Evolutionary conservation across 768 basidiomycete species (phyloP), one percentile per base, ranked within the genome.

Genomic region (Lactifluus piperatus): DNA sequence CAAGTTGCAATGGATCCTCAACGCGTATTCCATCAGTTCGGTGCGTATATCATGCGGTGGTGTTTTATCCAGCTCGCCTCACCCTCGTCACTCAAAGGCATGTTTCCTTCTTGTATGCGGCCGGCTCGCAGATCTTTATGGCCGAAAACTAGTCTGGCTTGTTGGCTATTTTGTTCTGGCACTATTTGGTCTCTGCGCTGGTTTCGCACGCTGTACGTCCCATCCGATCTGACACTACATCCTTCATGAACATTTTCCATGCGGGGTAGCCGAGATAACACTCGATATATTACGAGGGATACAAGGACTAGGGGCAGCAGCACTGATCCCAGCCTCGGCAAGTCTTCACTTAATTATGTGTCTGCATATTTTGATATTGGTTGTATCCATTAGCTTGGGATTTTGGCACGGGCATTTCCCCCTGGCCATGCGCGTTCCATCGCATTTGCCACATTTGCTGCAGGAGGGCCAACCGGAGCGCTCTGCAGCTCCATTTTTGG

Each of bases 381-480:
- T 51, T 13, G 44, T 16, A 20, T 10, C 22, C 27, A 18, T 2
- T 61, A 90, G 83, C 68, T 93, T 1, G 92, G 93, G 0, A 93
- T 91, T 57, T 77, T 95, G 32, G 92, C 93, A 0, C 79, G 86
- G 48, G 75, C 83, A 0, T 95, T 94, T 69, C 85, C 86, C 3
- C 77, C 80, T 0, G 85, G 85, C 0, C 74, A 74, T 14, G 77
- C 83, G 0, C 81, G 93, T 10, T 82, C 88, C 1, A 71, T 82
- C 0, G 93, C 91, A 0, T 95, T 94, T 62, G 81, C 93, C 0
- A 83, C 85, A 0, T 94, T 93, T 63, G 78, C 86, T 0, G 89
- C 91, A 0, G 94, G 94, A 27, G 89, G 87, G 0, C 91, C 93
- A 0, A 67, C 94, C 5, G 93, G 93, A 0, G 86, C 79, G 0